Evolutionary conservation across 2,329 filamentous ascomycete genomes (phyloP).

Genomic region (Teratosphaeria nubilosa): DNA sequence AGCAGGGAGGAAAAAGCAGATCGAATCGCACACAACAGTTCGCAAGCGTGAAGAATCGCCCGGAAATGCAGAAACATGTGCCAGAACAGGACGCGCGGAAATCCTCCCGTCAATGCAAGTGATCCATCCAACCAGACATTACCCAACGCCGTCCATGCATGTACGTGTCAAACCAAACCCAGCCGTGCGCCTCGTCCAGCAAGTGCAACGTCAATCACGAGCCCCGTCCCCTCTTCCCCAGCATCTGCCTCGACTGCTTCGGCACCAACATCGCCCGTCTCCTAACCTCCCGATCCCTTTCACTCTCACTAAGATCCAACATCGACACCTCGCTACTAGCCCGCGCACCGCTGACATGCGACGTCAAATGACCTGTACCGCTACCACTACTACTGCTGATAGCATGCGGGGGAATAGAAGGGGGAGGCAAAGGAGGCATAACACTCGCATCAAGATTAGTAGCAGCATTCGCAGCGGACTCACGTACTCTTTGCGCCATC

Average conservation of each 20-base stretch:
- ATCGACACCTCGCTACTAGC: neutral
- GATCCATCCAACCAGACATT: neutral
- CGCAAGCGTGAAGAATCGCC: neutral
- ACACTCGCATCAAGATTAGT: neutral
- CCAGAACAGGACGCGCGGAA: neutral
- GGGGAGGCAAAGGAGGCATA: neutral
- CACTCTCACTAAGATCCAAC: neutral
- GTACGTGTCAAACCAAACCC: neutral
- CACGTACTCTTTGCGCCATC: slow-evolving; percentile 42
- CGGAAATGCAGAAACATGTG: neutral
- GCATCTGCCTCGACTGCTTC: neutral
- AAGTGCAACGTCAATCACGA: neutral
- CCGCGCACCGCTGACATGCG: neutral
- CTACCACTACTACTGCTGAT: too few relatives aligned
- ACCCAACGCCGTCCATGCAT: neutral
- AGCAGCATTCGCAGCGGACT: slow-evolving; percentile 2
- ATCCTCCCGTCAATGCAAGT: neutral
- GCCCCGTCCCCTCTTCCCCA: neutral
- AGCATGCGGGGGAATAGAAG: neutral
- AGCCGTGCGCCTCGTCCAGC: neutral
- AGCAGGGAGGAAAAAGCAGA: neutral
- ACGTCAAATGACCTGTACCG: neutral
- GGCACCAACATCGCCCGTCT: neutral
- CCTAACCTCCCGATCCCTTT: neutral
- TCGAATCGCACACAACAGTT: neutral